Evolutionary conservation across 768 basidiomycete genomes (phyloP).

Genomic region (Hericium rajendrae): DNA sequence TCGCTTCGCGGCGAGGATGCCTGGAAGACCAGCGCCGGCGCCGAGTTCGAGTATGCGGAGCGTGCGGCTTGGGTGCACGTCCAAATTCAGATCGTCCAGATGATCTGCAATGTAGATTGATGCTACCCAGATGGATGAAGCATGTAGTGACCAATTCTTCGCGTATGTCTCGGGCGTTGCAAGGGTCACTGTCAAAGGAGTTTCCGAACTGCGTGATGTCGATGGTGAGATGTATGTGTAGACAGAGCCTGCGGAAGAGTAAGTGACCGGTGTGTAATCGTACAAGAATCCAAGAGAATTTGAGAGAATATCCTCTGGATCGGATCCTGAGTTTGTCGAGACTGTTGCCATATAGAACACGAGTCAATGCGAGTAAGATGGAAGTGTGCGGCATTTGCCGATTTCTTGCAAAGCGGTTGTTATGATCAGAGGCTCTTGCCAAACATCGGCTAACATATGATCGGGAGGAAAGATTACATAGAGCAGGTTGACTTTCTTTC

Average conservation of each 20-base stretch:
- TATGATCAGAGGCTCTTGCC: neutral
- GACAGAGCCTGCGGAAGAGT: constrained; percentile 43
- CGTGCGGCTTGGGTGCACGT: neutral
- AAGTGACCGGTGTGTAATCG: constrained; percentile 48
- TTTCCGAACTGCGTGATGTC: neutral
- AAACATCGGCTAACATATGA: neutral
- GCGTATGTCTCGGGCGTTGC: constrained; percentile 55
- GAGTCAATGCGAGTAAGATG: neutral
- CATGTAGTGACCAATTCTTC: constrained; percentile 68
- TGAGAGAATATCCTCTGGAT: constrained; percentile 62
- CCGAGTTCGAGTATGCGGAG: constrained; percentile 58
- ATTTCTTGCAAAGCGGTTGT: neutral
- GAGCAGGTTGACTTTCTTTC: neutral
- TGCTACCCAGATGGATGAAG: constrained; percentile 67
- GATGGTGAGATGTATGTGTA: constrained; percentile 34
- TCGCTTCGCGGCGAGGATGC: constrained; percentile 52
- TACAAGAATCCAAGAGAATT: constrained; percentile 56
- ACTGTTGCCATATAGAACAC: too few relatives aligned
- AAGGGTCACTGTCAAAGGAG: constrained; percentile 30
- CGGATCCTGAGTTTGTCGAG: neutral
- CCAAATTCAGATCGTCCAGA: constrained; percentile 35
- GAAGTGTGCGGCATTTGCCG: neutral
- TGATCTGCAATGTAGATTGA: constrained; percentile 62
- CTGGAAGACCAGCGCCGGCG: constrained; percentile 65
- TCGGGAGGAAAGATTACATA: neutral